phyloP scores from a whole-genome alignment of 345 rosid species.

The Sisymbrium irio region DNA sequence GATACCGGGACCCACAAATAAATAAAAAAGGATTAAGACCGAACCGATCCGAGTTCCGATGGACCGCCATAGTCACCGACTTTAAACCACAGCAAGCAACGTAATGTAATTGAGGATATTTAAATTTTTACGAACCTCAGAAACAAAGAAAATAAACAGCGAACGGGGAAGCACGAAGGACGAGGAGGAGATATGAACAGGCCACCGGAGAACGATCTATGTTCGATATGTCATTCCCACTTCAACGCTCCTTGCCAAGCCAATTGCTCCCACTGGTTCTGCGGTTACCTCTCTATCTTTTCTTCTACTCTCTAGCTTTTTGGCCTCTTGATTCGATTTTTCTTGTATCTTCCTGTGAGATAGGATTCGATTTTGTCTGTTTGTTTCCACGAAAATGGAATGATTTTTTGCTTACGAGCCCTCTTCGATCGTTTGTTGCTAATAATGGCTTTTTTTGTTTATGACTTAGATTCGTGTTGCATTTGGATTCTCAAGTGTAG shows the following conservation, averaged over 20 bases:
- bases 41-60: slow-evolving; percentile 13
- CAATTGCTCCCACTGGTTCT: slow-evolving; percentile 98
- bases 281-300: slow-evolving; percentile 43
- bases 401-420: not conserved
- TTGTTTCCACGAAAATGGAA: too few species aligned
- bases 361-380: not conserved
- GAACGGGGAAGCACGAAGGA: too few species aligned
- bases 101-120: not conserved
- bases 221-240: slow-evolving; percentile 73
- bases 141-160: too few species aligned
- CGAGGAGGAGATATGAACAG: slow-evolving; percentile 42
- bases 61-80: slow-evolving; percentile 29
- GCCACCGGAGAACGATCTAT: slow-evolving; percentile 66
- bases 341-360: not conserved
- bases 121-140: not conserved
- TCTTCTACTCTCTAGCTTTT: not conserved
- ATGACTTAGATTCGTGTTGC: not conserved
- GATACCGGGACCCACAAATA: not conserved
- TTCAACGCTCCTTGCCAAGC: slow-evolving; percentile 83
- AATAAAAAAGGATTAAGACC: not conserved
- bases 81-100: not conserved
- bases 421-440: not conserved
- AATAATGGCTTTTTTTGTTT: not conserved
- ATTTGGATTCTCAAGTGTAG: not conserved
- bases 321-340: not conserved